These are phyloP conservation scores for Bertia moriformis DNA, from an alignment of 2,329 filamentous ascomycete genomes.

Conservation along the genomic window DNA sequence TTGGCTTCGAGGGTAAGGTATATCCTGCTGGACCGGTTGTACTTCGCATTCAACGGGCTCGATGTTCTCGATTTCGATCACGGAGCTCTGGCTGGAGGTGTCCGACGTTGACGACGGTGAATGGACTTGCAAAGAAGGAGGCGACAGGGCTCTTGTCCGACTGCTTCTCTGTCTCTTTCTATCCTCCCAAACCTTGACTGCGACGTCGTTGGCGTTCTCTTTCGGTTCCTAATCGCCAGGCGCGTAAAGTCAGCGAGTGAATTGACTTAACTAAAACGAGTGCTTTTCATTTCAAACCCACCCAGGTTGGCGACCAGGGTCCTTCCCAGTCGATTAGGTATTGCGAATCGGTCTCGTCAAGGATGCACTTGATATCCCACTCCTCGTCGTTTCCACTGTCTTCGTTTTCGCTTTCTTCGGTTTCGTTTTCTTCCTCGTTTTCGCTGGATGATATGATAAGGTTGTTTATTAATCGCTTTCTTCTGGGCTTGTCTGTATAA, in stretches of 20 bases:
- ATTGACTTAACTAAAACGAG: too few species aligned
- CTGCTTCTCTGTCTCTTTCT: conserved; percentile 6
- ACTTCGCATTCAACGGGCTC: too few species aligned
- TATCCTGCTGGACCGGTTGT: too few species aligned
- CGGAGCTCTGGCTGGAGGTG: too few species aligned
- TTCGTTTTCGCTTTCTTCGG: background rate
- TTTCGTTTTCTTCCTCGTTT: background rate
- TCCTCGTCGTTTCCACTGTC: conserved; percentile 5
- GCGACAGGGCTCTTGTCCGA: conserved; percentile 2
- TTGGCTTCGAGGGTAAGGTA: too few species aligned
- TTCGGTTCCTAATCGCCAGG: conserved; percentile 18
- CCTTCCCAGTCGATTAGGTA: conserved; percentile 22
- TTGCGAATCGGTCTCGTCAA: conserved; percentile 15
- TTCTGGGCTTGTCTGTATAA: conserved; percentile 4
- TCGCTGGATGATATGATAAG: background rate
- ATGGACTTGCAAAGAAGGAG: too few species aligned
- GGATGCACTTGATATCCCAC: conserved; percentile 17
- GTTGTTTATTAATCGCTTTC: background rate
- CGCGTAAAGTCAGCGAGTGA: too few species aligned
- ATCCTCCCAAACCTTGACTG: conserved; percentile 13
- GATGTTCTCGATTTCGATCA: too few species aligned
- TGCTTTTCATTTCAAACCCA: too few species aligned
- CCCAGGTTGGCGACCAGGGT: conserved; percentile 18
- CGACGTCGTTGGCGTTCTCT: conserved; percentile 14
- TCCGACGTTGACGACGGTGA: too few species aligned